These are phyloP conservation scores for Pestalotiopsis sp. DNA, from an alignment of 2,329 filamentous ascomycete genomes.

Conservation along the genomic window DNA sequence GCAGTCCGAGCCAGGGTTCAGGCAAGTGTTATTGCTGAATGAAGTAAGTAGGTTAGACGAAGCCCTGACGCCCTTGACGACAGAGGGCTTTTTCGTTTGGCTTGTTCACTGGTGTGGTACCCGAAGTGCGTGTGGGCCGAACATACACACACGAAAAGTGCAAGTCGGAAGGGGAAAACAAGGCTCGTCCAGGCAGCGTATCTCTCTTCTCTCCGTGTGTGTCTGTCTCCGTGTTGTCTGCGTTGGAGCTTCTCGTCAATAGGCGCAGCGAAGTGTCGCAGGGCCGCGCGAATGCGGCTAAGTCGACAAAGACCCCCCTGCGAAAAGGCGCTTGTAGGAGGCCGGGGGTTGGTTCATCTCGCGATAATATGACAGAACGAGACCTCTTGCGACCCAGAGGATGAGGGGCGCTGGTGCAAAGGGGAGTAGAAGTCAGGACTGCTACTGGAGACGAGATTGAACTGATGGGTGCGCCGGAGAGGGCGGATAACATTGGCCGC, in stretches of 20 bases:
- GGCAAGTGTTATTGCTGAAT: background rate
- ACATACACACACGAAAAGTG: conserved; percentile 4
- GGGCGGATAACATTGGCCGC: background rate
- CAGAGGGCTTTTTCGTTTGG: background rate
- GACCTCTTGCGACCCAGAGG: background rate
- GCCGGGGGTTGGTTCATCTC: background rate
- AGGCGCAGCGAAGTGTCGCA: conserved; percentile 7
- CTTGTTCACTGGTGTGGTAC: background rate
- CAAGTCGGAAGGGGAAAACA: background rate
- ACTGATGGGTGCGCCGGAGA: background rate
- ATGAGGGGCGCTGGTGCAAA: background rate
- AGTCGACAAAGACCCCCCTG: conserved; percentile 1
- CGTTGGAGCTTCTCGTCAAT: conserved; percentile 2
- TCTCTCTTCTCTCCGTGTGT: too few relatives aligned
- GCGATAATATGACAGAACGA: background rate
- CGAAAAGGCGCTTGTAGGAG: conserved; percentile 4
- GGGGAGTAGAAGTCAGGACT: background rate
- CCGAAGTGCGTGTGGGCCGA: background rate
- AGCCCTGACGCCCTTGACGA: background rate
- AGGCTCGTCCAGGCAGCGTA: too few relatives aligned
- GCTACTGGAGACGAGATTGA: background rate
- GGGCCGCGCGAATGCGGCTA: conserved; percentile 11
- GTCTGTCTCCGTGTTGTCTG: background rate
- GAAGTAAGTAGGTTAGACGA: background rate
- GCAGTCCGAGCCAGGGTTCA: background rate